These are phyloP conservation scores for Neurospora sp. DNA, from an alignment of 495 filamentous ascomycete genomes.

Conservation along the genomic window DNA sequence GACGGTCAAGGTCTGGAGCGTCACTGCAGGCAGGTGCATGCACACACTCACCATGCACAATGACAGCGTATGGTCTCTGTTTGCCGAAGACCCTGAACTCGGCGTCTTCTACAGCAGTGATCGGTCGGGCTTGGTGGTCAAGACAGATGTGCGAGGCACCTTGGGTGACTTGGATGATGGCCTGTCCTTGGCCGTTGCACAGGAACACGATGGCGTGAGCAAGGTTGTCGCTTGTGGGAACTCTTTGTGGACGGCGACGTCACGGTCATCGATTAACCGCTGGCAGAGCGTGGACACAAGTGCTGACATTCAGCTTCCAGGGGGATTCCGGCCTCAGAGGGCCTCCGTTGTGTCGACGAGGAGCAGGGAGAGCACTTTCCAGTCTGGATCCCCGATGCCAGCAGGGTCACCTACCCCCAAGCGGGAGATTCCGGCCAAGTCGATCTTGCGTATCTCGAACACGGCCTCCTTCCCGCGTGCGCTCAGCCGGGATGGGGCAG, in stretches of 20 bases:
- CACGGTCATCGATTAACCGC: slow-evolving; percentile 87
- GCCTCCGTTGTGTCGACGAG: slow-evolving; percentile 34
- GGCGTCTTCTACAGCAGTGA: slow-evolving; percentile 92
- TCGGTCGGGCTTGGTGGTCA: slow-evolving; percentile 80
- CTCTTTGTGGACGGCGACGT: slow-evolving; percentile 89
- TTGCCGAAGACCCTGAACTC: slow-evolving; percentile 75
- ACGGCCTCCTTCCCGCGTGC: slow-evolving; percentile 61
- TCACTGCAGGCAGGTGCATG: slow-evolving; percentile 89
- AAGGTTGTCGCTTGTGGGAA: slow-evolving; percentile 74
- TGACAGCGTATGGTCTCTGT: slow-evolving; percentile 94
- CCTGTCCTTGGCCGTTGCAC: slow-evolving; percentile 72
- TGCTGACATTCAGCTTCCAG: slow-evolving; percentile 38
- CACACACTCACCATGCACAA: slow-evolving; percentile 98
- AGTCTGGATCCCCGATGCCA: slow-evolving; percentile 1
- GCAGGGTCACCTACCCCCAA: slow-evolving; percentile 22
- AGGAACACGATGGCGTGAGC: slow-evolving; percentile 82
- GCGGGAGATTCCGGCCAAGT: slow-evolving; percentile 64
- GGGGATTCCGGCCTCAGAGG: slow-evolving; percentile 46
- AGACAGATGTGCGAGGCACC: slow-evolving; percentile 74
- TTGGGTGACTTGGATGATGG: slow-evolving; percentile 76
- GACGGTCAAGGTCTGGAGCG: slow-evolving; percentile 95
- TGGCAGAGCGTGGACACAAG: slow-evolving; percentile 84
- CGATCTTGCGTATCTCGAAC: slow-evolving; percentile 70
- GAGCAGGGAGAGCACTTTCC: slow-evolving; percentile 14
- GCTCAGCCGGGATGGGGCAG: slow-evolving; percentile 24